Evolutionary conservation across 257 asterid genomes (phyloP), one percentile per base, ranked within the genome.

Genomic region (Forsythia viridissima): DNA sequence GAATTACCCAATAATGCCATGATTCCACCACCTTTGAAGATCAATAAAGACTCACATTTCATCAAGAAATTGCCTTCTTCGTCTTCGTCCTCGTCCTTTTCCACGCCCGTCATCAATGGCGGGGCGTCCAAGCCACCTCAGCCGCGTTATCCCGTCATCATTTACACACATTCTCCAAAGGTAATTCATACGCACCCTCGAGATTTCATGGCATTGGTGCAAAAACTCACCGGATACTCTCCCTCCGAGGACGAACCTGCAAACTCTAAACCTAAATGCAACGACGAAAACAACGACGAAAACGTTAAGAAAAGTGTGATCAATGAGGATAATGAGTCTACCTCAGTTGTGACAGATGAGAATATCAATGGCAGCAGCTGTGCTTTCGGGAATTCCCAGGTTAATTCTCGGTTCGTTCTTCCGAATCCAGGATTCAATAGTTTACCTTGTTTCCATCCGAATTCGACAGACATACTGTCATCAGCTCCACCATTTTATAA

Each of bases 191-290:
- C 89, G 1, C 76, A 79, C 12, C 87, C 89, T 8, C 75, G 80
- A 59, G 89, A 86, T 34, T 86, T 86, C 80, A 84, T 83, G 89
- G 83, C 83, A 21, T 57, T 86, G 78, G 89, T 86, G 24, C 89
- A 86, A 40, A 86, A 86, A 39, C 89, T 86, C 57, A 86, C 89
- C 21, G 87, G 89, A 7, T 68, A 83, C 5, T 73, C 89, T 16
- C 77, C 82, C 9, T 43, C 80, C n/a, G 80, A 78, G 36, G 75
- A 81, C 6, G 82, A 76, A 65, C 74, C 68, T 8, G 12, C 42
- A 0, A 65, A 44, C 30, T 66, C 74, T 2, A 77, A 57, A 40
- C 3, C 76, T 0, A 69, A 78, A 67, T 66, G 69, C 4, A 39
- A 4, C 34, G 43, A 71, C 3, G 70, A 70, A 10, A 40, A 46